These are phyloP conservation scores for Fusarium tanahbumbuense DNA, from an alignment of 2,329 filamentous ascomycete species.

Conservation along the genomic window DNA sequence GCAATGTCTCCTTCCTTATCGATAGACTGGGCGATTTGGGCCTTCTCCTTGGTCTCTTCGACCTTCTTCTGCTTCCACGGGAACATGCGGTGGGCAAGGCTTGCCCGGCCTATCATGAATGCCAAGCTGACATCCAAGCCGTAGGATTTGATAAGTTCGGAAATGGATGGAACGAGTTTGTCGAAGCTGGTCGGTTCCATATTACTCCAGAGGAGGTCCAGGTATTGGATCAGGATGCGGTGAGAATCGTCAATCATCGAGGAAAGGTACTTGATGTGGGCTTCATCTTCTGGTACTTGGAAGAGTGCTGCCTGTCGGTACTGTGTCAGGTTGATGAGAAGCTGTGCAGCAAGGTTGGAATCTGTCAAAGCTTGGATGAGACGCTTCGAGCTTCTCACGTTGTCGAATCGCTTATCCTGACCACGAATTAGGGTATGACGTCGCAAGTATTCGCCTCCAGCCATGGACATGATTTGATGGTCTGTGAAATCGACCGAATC, in stretches of 20 bases:
- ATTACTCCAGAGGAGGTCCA: conserved; percentile 88
- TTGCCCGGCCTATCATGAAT: conserved; percentile 83
- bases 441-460: conserved; percentile 82
- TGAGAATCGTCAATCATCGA: conserved; percentile 93
- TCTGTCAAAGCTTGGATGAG: conserved; percentile 83
- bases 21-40: conserved; percentile 44
- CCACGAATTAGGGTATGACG: conserved; percentile 83
- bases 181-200: conserved; percentile 82
- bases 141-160: conserved; percentile 79
- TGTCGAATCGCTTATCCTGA: conserved; percentile 84
- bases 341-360: conserved; percentile 79
- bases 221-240: conserved; percentile 84
- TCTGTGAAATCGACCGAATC: conserved; percentile 90
- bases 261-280: conserved; percentile 88
- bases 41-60: conserved; percentile 46
- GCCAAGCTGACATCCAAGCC: conserved; percentile 84
- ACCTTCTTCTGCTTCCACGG: conserved; percentile 55
- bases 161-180: conserved; percentile 77
- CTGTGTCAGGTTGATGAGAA: conserved; percentile 91
- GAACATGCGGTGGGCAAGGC: conserved; percentile 74
- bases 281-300: conserved; percentile 74
- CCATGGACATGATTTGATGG: conserved; percentile 86
- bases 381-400: conserved; percentile 78
- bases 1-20: conserved; percentile 70
- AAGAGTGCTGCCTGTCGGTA: conserved; percentile 90